Conservation (phyloP, 2,329 filamentous ascomycete genomes). For the Arthrobotrys musiformis region DNA sequence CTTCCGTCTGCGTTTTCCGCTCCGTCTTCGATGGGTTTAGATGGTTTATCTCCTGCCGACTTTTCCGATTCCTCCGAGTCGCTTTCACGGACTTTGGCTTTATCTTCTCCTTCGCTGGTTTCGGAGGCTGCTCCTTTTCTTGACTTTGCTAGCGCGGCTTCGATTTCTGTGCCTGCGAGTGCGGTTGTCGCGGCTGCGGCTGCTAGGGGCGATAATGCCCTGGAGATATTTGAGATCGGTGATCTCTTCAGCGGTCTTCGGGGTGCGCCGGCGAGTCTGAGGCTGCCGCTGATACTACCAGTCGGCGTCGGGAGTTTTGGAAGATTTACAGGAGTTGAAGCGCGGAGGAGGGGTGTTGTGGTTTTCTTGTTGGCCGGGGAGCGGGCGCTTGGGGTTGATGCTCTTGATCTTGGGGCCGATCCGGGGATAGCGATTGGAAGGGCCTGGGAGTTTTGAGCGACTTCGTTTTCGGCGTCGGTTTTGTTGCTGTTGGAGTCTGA, state of each 20-base stretch:
- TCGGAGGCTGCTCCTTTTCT: conserved; percentile 17
- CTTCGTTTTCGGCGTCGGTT: conserved; percentile 49
- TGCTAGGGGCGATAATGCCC: conserved; percentile 46
- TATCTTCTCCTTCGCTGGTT: conserved; percentile 35
- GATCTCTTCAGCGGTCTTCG: conserved; percentile 44
- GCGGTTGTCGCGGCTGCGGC: conserved; percentile 46
- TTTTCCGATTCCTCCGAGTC: conserved; percentile 42
- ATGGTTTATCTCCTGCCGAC: conserved; percentile 15
- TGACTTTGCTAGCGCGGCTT: conserved; percentile 31
- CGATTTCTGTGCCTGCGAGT: conserved; percentile 43
- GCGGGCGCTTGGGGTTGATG: conserved; percentile 43
- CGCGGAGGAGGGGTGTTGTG: conserved; percentile 40
- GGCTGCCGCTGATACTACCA: conserved; percentile 39
- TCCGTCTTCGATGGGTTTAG: neutral
- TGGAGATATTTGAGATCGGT: conserved; percentile 48
- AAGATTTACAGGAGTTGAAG: conserved; percentile 46
- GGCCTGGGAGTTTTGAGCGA: conserved; percentile 50
- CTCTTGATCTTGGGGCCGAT: conserved; percentile 50
- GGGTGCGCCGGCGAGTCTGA: conserved; percentile 47
- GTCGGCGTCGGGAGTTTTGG: conserved; percentile 45
- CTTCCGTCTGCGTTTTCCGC: conserved; percentile 4
- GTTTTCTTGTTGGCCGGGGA: conserved; percentile 42
- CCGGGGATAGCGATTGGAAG: conserved; percentile 51
- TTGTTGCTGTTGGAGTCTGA: conserved; percentile 44
- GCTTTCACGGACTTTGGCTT: conserved; percentile 23